These are phyloP conservation scores for Westerdykella ornata DNA, from an alignment of 2,329 filamentous ascomycete species.

Conservation along the genomic window DNA sequence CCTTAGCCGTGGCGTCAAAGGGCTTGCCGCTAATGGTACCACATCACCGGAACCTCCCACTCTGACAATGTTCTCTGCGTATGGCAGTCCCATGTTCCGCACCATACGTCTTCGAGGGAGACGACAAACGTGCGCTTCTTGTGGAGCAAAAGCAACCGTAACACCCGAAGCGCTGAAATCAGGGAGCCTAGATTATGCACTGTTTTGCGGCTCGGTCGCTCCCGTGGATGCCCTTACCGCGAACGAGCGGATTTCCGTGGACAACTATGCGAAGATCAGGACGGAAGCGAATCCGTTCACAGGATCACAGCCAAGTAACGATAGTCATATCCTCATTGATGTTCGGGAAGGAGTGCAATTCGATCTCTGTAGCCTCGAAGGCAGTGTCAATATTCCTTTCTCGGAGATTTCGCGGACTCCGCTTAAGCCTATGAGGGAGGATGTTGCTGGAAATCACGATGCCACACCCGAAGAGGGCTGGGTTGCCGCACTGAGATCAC, in stretches of 20 bases:
- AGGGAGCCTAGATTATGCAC: conserved; percentile 71
- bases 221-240: conserved; percentile 53
- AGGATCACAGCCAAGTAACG: conserved; percentile 21
- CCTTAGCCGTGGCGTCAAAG: conserved; percentile 44
- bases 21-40: conserved; percentile 11
- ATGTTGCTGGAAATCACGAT: conserved; percentile 8
- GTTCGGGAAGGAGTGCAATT: conserved; percentile 82
- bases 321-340: conserved; percentile 62
- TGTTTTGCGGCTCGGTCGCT: conserved; percentile 67
- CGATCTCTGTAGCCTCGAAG: conserved; percentile 67
- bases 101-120: conserved; percentile 66
- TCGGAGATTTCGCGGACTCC: conserved; percentile 44
- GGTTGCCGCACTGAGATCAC: conserved; percentile 21
- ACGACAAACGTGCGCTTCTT: conserved; percentile 67
- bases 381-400: conserved; percentile 69
- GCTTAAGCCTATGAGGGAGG: conserved; percentile 6
- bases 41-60: conserved; percentile 29
- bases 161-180: conserved; percentile 55
- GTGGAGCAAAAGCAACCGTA: conserved; percentile 58
- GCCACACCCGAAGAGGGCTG: conserved; percentile 15
- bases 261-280: conserved; percentile 48
- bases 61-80: conserved; percentile 52
- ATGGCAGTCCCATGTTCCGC: conserved; percentile 56
- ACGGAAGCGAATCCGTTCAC: conserved; percentile 31
- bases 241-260: conserved; percentile 61